Evolutionary conservation across 2,329 filamentous ascomycete species (phyloP).

Genomic region (Microcyclospora pomicola): DNA sequence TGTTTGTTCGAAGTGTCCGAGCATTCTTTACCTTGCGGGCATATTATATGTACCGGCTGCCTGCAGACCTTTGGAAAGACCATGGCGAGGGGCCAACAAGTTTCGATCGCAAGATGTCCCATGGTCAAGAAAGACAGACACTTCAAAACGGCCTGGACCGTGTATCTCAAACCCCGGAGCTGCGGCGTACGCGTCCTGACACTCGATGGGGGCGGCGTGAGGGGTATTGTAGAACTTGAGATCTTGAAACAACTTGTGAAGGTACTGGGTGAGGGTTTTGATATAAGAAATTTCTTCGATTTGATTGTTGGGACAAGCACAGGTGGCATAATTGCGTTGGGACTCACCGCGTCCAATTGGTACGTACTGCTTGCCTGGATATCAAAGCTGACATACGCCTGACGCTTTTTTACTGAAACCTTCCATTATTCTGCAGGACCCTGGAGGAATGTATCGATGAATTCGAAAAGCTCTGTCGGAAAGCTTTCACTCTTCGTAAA

Average conservation of each 20-base stretch:
- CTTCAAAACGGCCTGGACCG: not conserved
- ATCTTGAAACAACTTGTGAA: slow-evolving; percentile 25
- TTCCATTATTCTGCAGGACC: not conserved
- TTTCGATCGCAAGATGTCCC: slow-evolving; percentile 13
- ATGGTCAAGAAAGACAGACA: slow-evolving; percentile 7
- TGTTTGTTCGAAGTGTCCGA: slow-evolving; percentile 29
- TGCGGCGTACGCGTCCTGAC: slow-evolving; percentile 27
- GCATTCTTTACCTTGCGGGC: slow-evolving; percentile 29
- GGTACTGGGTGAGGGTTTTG: slow-evolving; percentile 22
- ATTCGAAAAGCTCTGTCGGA: slow-evolving; percentile 19
- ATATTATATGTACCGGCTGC: slow-evolving; percentile 29
- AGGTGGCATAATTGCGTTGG: slow-evolving; percentile 8
- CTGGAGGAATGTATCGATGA: slow-evolving; percentile 20
- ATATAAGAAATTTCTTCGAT: slow-evolving; percentile 32
- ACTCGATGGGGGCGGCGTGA: slow-evolving; percentile 32
- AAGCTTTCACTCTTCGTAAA: slow-evolving; percentile 3
- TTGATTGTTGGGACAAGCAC: slow-evolving; percentile 31
- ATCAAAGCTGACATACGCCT: no score
- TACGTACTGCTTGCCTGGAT: no score
- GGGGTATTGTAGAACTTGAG: slow-evolving; percentile 30
- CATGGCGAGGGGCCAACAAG: not conserved
- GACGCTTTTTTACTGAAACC: no score
- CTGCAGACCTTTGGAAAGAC: slow-evolving; percentile 18
- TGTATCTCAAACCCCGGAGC: slow-evolving; percentile 22
- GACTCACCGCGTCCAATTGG: slow-evolving; percentile 13